Base-by-base conservation (phyloP, 2,329 filamentous ascomycete species). In the Trichoderma polysporum region DNA sequence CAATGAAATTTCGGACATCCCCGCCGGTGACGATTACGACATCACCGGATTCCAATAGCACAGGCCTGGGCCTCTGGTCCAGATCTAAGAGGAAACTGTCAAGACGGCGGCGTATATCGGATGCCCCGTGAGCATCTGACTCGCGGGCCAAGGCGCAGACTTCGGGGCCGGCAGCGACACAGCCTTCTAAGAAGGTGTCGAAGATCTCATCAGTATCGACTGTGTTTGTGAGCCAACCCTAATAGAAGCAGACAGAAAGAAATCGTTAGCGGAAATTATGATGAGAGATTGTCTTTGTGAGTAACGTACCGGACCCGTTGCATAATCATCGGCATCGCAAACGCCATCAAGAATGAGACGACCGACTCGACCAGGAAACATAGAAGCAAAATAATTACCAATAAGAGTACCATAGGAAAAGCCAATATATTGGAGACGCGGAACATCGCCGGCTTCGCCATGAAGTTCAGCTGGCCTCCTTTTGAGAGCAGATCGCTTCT, bases 341-440 rank as follows among this genome's bases (percentile, higher is more conserved):
- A 82, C 76, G 1, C 76, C 79, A 19, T 81, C 80, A 2, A 82
- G 73, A 3, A 83, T 74, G 61, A 84, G 72, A 15, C 81, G 77
- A 0, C 77, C 80, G 9, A 84, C 71, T 3, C 77, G 73, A 0
- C 70, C 76, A 0, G 77, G 76, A 37, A 76, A 79, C 74, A 79
- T 73, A 33, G 77, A 75, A 2, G 77, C 75, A 68, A 79, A 77
- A 33, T 75, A 75, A 49, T 77, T 77, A 1, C 78, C 78, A 0
- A 79, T 71, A 0, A 76, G 19, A 2, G 76, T 78, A 17, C 77
- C 76, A 19, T 86, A 86, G 6, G 82, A 84, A 61, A 85, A 80
- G 0, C 84, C 83, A 75, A 82, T 80, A 69, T 84, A 86, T 70
- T 81, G 80, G 33, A 85, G 69, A 12, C 71, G 49, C 2, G 68